These are phyloP conservation scores for Penicillium sp. DNA, from an alignment of 2,329 filamentous ascomycete genomes.

Conservation along the genomic window DNA sequence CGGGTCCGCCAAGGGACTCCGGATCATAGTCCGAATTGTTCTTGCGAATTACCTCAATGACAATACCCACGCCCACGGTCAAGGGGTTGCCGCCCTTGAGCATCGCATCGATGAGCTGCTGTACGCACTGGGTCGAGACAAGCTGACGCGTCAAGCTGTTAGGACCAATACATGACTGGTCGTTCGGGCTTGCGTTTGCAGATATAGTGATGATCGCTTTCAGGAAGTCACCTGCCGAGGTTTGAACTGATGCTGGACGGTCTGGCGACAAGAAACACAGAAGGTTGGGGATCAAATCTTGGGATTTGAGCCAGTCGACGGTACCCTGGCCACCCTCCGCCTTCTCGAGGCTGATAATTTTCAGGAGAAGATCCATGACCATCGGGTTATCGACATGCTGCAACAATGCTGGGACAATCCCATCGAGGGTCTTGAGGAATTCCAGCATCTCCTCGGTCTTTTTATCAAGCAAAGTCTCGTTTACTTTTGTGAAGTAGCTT, in stretches of 20 bases:
- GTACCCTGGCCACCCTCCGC: constrained; percentile 87
- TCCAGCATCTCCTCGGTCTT: constrained; percentile 97
- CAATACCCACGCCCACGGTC: constrained; percentile 92
- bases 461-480: constrained; percentile 94
- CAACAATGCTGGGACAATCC: constrained; percentile 79
- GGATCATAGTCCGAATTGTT: constrained; percentile 99
- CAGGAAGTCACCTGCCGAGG: constrained; percentile 93
- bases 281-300: constrained; percentile 81
- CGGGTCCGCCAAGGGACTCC: constrained; percentile 79
- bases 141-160: constrained; percentile 95
- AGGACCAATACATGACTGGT: constrained; percentile 97
- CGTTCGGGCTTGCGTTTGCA: constrained; percentile 95
- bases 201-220: constrained; percentile 99
- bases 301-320: constrained; percentile 94
- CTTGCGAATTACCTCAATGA: constrained; percentile 98
- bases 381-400: constrained; percentile 95
- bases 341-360: constrained; percentile 95
- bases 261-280: constrained; percentile 84
- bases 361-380: constrained; percentile 95
- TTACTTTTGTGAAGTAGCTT: constrained; percentile 98
- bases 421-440: constrained; percentile 79
- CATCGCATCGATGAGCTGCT: constrained; percentile 88
- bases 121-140: constrained; percentile 80
- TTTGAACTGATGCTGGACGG: constrained; percentile 86
- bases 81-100: constrained; percentile 87